Conservation (phyloP, 2,329 filamentous ascomycete species). For the Neopestalotiopsis clavispora region DNA sequence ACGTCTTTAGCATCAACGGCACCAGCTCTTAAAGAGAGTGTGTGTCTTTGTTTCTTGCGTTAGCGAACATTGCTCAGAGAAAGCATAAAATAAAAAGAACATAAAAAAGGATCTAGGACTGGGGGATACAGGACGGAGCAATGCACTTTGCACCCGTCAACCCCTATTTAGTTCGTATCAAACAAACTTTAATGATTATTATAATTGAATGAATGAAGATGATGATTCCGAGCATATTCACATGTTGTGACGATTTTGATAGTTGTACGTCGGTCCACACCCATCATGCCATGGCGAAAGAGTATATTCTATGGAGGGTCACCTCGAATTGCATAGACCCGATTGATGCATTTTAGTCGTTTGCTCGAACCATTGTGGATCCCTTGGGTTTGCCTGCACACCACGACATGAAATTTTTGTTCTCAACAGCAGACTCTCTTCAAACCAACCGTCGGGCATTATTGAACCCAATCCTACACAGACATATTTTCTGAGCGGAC, state of each 20-base stretch:
- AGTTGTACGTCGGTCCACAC: not conserved
- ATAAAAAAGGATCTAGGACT: not conserved
- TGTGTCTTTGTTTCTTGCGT: no score
- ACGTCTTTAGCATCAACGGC: constrained; percentile 59
- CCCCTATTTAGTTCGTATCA: not conserved
- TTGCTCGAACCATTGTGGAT: constrained; percentile 4
- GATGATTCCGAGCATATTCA: not conserved
- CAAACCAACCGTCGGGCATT: not conserved
- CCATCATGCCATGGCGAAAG: not conserved
- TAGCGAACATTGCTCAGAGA: not conserved
- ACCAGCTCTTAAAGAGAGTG: constrained; percentile 20
- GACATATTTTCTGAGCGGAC: not conserved
- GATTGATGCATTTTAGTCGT: not conserved
- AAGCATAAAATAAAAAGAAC: not conserved
- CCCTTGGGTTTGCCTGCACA: constrained; percentile 8
- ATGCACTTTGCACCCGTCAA: not conserved
- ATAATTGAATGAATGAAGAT: not conserved
- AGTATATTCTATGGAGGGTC: not conserved
- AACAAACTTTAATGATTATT: not conserved
- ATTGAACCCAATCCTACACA: not conserved
- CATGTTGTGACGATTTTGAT: not conserved
- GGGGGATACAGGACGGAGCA: not conserved
- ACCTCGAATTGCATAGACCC: not conserved
- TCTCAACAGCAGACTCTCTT: not conserved
- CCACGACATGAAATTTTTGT: constrained; percentile 9